Evolutionary conservation across 306 rosid genomes (phyloP).

Genomic region (Lablab purpureus): DNA sequence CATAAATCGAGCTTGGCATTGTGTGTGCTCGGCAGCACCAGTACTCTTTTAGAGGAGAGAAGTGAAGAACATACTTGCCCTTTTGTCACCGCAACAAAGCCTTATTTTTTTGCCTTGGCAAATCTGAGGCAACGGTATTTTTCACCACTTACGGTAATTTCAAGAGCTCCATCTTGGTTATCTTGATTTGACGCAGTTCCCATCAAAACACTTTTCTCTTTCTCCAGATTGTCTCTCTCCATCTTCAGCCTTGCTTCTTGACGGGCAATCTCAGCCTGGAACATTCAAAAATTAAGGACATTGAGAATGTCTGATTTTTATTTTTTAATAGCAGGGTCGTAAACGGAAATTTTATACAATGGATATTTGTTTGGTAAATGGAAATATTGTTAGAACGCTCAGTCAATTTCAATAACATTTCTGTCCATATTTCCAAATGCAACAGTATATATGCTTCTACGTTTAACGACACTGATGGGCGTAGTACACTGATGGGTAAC

Average conservation of each 20-base stretch:
- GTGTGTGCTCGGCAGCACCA: background rate
- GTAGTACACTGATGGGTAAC: no score
- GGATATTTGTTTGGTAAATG: background rate
- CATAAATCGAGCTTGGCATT: conserved; percentile 28
- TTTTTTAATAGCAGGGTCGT: background rate
- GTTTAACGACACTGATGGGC: no score
- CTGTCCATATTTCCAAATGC: background rate
- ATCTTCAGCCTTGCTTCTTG: conserved; percentile 96
- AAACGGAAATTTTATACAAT: background rate
- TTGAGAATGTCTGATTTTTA: background rate
- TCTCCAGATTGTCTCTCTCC: conserved; percentile 96
- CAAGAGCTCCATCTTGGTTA: conserved; percentile 95
- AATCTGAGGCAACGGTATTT: conserved; percentile 96
- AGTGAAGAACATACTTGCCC: background rate
- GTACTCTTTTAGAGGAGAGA: background rate
- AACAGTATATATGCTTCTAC: conserved; percentile 11
- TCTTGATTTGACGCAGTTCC: conserved; percentile 98
- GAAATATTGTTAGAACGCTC: background rate
- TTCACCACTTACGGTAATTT: conserved; percentile 98
- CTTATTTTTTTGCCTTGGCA: conserved; percentile 91
- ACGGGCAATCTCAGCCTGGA: conserved; percentile 87
- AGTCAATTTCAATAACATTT: background rate
- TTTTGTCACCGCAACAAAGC: conserved; percentile 22
- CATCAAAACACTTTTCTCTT: conserved; percentile 94
- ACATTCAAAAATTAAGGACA: conserved; percentile 23